phyloP scores from a whole-genome alignment of 495 filamentous ascomycete genomes.

The Podospora pseudocomata region DNA sequence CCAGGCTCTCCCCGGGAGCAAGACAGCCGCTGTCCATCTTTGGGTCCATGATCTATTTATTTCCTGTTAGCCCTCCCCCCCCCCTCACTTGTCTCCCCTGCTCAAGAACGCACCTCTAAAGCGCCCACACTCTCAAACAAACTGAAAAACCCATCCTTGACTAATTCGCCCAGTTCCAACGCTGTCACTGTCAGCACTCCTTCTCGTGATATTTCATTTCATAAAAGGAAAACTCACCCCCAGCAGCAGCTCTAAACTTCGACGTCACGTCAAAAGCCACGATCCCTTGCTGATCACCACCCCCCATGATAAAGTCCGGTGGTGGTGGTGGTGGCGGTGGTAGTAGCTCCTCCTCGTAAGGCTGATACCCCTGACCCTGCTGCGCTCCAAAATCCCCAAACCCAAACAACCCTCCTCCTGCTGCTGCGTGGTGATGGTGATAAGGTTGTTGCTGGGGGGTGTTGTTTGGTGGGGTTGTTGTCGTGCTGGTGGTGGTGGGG shows the following conservation, averaged over 20 bases:
- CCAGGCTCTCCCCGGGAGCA: slow-evolving; percentile 68
- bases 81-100: no score
- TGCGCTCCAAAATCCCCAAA: neutral
- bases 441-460: neutral
- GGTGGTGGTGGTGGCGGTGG: slow-evolving; percentile 22
- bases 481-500: neutral
- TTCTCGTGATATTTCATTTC: neutral
- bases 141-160: slow-evolving; percentile 92
- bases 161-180: slow-evolving; percentile 71
- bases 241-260: slow-evolving; percentile 66
- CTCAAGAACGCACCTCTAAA: slow-evolving; percentile 65
- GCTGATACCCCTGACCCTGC: neutral
- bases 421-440: no score
- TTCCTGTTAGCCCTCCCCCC: neutral
- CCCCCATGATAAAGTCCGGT: slow-evolving; percentile 34
- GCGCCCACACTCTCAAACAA: slow-evolving; percentile 92
- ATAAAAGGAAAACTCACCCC: slow-evolving; percentile 48
- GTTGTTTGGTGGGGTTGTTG: neutral
- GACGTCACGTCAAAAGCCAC: slow-evolving; percentile 72
- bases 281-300: slow-evolving; percentile 41
- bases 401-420: neutral
- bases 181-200: slow-evolving; percentile 43
- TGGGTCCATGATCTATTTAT: slow-evolving; percentile 88
- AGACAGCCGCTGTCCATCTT: slow-evolving; percentile 97
- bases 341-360: neutral